Percentiles rank a stretch among this genome's conserved stretches.
phyloP scores from a whole-genome alignment of 1,139 yeast species.

The Protomyces gravidus region DNA sequence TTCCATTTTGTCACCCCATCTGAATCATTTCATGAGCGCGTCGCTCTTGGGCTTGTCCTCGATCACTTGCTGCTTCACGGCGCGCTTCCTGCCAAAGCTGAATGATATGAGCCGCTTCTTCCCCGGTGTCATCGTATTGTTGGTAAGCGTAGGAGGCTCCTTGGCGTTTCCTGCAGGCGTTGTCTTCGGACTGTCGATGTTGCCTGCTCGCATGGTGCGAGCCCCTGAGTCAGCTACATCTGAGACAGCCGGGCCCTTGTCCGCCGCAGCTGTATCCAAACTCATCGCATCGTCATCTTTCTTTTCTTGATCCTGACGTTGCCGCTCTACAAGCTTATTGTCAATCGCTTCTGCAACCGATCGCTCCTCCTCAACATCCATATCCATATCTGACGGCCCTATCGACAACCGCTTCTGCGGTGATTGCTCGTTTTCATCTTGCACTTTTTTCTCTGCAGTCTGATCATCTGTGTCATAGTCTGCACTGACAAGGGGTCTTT shows the following conservation, averaged over 20 bases:
- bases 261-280: not conserved
- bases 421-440: not conserved
- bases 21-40: not conserved
- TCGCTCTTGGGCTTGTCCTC: not conserved
- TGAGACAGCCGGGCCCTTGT: not conserved
- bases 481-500: constrained; percentile 15
- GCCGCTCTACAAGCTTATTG: not conserved
- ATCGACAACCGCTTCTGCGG: not conserved
- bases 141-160: too few relatives aligned
- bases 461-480: constrained; percentile 12
- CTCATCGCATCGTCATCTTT: not conserved
- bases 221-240: not conserved
- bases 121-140: not conserved
- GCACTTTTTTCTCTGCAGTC: not conserved
- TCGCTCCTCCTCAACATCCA: not conserved
- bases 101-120: not conserved
- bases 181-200: not conserved
- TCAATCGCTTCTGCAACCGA: not conserved
- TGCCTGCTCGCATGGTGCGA: not conserved
- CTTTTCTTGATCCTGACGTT: not conserved
- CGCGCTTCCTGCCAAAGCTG: not conserved
- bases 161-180: not conserved
- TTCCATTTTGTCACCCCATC: too few relatives aligned
- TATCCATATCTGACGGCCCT: not conserved
- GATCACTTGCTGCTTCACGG: not conserved